phyloP scores from a whole-genome alignment of 225 moss, liverwort and hornwort genomes.

The Sphagnum contortum region DNA sequence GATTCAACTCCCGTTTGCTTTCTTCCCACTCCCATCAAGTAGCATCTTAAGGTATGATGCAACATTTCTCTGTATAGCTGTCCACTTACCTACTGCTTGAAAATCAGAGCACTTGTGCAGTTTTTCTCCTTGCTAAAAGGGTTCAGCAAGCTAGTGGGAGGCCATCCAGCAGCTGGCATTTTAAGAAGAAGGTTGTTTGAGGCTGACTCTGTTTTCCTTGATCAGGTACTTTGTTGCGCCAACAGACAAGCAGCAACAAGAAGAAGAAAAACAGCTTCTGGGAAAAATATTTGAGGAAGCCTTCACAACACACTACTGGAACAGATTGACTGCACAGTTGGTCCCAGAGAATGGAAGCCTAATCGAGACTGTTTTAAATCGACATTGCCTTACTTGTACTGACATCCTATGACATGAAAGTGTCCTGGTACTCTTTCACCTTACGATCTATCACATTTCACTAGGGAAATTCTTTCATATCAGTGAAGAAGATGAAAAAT shows the following conservation, averaged over 20 bases:
- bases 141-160: too few relatives aligned
- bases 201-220: too few relatives aligned
- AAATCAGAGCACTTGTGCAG: too few relatives aligned
- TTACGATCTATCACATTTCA: too few relatives aligned
- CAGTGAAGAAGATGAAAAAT: too few relatives aligned
- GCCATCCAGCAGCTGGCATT: too few relatives aligned
- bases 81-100: too few relatives aligned
- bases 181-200: too few relatives aligned
- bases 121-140: too few relatives aligned
- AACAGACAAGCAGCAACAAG: constrained; percentile 21
- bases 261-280: constrained; percentile 41
- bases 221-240: constrained; percentile 75
- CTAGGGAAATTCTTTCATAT: too few relatives aligned
- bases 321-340: constrained; percentile 51
- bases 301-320: constrained; percentile 72
- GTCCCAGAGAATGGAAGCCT: constrained; percentile 72
- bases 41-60: constrained; percentile 44
- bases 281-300: constrained; percentile 45
- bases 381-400: constrained; percentile 60
- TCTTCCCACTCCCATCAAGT: constrained; percentile 63
- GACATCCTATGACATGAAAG: constrained; percentile 14
- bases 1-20: constrained; percentile 39
- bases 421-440: too few relatives aligned
- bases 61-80: too few relatives aligned
- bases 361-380: constrained; percentile 62